Conservation (phyloP, 768 basidiomycete genomes). For the Panus rudis region DNA sequence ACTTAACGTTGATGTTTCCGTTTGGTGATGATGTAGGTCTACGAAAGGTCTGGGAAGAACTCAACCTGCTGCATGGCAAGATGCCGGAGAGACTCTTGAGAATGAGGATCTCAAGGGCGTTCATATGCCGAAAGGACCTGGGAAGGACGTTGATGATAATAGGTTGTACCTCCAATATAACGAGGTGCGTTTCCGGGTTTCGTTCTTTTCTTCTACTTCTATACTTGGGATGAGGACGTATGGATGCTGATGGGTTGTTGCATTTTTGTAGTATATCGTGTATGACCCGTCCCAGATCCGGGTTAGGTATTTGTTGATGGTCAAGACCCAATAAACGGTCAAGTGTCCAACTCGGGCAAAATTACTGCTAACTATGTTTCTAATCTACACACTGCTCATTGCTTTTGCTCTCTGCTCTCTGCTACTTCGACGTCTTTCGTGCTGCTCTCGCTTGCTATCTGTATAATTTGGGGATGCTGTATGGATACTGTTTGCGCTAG, state of each 20-base stretch:
- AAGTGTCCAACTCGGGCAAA: no score
- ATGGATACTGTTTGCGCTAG: no score
- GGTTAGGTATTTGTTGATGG: conserved; percentile 51
- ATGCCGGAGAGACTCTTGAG: conserved; percentile 44
- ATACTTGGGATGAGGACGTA: not conserved
- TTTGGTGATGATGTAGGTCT: conserved; percentile 25
- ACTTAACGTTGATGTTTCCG: no score
- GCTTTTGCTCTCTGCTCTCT: no score
- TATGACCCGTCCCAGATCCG: conserved; percentile 53
- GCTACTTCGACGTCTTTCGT: no score
- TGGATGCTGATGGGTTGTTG: not conserved
- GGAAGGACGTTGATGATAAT: conserved; percentile 24
- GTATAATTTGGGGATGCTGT: no score
- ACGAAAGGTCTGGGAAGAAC: conserved; percentile 49
- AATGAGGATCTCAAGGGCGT: conserved; percentile 46
- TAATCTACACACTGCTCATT: no score
- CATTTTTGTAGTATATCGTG: conserved; percentile 45
- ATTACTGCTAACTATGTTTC: no score
- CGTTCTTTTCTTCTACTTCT: not conserved
- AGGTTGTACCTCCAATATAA: conserved; percentile 42
- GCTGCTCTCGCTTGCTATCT: no score
- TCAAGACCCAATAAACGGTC: conserved; percentile 27
- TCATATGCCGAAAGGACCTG: conserved; percentile 52
- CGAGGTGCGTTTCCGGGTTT: conserved; percentile 34
- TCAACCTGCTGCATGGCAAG: conserved; percentile 52